Evolutionary conservation across 768 basidiomycete genomes (phyloP).

Genomic region (Mrakia gelida): DNA sequence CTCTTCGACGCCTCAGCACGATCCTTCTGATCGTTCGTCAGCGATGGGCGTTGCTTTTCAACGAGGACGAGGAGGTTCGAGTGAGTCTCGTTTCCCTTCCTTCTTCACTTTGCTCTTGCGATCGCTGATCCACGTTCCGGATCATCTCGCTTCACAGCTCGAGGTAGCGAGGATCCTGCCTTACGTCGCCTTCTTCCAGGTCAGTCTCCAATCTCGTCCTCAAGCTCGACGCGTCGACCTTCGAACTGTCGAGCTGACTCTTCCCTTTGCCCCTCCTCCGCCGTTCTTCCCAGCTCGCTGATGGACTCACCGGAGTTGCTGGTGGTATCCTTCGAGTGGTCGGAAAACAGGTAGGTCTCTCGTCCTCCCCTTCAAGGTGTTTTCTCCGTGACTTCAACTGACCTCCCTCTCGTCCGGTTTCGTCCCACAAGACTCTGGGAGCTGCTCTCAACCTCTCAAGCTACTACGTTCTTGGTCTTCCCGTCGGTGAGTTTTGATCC

Average conservation of each 20-base stretch:
- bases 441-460: slow-evolving; percentile 75
- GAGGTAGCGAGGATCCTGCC: slow-evolving; percentile 67
- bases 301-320: slow-evolving; percentile 64
- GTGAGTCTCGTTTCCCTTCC: not conserved
- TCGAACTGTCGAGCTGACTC: not conserved
- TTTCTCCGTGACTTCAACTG: not conserved
- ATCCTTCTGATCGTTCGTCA: slow-evolving; percentile 61
- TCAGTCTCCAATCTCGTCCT: slow-evolving; percentile 29
- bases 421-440: slow-evolving; percentile 52
- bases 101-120: not conserved
- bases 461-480: slow-evolving; percentile 64
- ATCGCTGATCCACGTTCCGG: not conserved
- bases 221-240: slow-evolving; percentile 37
- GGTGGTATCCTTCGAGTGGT: slow-evolving; percentile 61
- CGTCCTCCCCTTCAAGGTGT: not conserved
- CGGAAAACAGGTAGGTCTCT: slow-evolving; percentile 3
- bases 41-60: slow-evolving; percentile 71
- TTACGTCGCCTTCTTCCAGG: slow-evolving; percentile 55
- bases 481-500: not conserved
- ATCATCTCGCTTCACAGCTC: not conserved
- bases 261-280: not conserved
- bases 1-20: slow-evolving; percentile 43
- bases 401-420: not conserved
- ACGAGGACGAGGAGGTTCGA: slow-evolving; percentile 58
- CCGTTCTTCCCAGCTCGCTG: slow-evolving; percentile 72